Percentiles rank a stretch among this genome's conserved stretches.
Evolutionary conservation across 139 green algal species (phyloP).

Genomic region (Medakamo hakoo): DNA sequence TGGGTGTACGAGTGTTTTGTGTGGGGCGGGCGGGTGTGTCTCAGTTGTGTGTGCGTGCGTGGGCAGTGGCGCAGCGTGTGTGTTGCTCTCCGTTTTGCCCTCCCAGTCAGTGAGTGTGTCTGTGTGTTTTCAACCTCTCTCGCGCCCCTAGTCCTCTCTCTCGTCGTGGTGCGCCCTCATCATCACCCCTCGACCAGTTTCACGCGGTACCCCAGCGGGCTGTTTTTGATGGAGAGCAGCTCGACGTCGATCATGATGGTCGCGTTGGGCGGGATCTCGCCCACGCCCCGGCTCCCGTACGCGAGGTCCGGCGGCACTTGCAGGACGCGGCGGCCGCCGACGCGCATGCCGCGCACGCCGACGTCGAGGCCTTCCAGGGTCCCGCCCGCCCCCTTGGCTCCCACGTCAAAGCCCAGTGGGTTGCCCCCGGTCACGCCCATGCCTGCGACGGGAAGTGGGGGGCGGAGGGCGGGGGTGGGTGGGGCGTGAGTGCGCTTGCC

Average conservation of each 20-base stretch:
- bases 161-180: too few relatives aligned
- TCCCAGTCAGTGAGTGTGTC: too few relatives aligned
- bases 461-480: conserved; percentile 11
- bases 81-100: too few relatives aligned
- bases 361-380: conserved; percentile 57
- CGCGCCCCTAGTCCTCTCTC: too few relatives aligned
- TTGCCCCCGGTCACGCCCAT: conserved; percentile 30
- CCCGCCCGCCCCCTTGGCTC: conserved; percentile 30
- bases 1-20: background rate
- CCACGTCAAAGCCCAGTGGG: conserved; percentile 80
- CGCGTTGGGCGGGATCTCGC: conserved; percentile 59
- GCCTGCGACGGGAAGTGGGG: background rate
- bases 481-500: conserved; percentile 41
- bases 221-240: conserved; percentile 60
- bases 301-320: conserved; percentile 59
- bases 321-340: conserved; percentile 52
- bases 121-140: too few relatives aligned
- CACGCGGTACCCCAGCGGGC: conserved; percentile 25
- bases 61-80: too few relatives aligned
- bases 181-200: conserved; percentile 61
- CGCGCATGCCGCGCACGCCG: conserved; percentile 65
- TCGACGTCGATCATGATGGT: conserved; percentile 54
- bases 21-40: background rate
- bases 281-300: conserved; percentile 46
- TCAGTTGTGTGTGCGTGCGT: too few relatives aligned